Evolutionary conservation across 306 rosid genomes (phyloP), one percentile per base, ranked within the genome.

Genomic region (Mucuna pruriens): DNA sequence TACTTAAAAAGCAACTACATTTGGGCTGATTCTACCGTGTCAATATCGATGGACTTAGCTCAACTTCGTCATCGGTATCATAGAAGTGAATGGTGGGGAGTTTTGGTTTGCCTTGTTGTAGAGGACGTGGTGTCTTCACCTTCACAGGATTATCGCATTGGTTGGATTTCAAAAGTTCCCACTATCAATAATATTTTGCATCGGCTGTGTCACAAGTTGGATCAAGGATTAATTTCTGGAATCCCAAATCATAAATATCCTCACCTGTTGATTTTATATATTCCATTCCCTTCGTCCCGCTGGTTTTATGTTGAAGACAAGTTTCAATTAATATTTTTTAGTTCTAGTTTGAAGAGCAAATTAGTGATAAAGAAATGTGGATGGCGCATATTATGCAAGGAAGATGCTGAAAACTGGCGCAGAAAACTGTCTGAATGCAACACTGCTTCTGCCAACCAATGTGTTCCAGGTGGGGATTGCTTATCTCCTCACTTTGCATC

Each of bases 1-100:
- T 78, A 67, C 44, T 55, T 77, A 23, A 58, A 68, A 75, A 55
- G 57, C 11, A 75, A 40, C 79, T 75, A 78, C 68, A 78, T 68
- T 25, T 40, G 69, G 82, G 68, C 45, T 12, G 82, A 52, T 29
- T 78, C 82, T 10, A 39, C 76, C 7, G 46, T 54, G 26, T 78
- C 76, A 68, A 49, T 78, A 67, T 39, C 55, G 0, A 13, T 68
- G 62, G 68, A 78, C 44, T 25, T 78, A 19, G 76, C 76, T 67
- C 55, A 68, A 11, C 17, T 54, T 78, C 74, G 48, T 40, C 55
- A 31, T 3, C 74, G 42, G 57, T 57, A 75, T 58, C 20, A 58
- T 57, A 75, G 29, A 57, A 52, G 55, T 78, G 82, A 78, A 26
- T 78, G 76, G 68, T 67, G 82, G 76, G 82, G 82, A 40, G n/a